Base-by-base conservation (phyloP, 768 basidiomycete genomes). In the Naganishia vishniacii region DNA sequence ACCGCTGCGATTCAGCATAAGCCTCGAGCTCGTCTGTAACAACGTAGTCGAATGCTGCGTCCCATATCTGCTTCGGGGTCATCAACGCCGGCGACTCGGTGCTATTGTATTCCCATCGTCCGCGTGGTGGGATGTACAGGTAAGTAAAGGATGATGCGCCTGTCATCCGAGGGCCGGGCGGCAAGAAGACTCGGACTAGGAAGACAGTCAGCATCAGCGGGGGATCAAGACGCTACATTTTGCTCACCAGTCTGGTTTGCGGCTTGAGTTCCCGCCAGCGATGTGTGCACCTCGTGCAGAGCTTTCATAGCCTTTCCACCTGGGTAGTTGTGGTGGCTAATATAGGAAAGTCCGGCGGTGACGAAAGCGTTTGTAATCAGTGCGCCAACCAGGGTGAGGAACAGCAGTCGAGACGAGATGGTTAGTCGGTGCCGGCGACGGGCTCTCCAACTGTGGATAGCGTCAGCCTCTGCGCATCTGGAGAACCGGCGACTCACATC, bases 121-220 rank as follows among this genome's bases (percentile, higher is more conserved):
- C 32, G 18, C n/a, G 48, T 15, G 42, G 18, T 26, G 20, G n/a
- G 67, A 51, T 4, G 58, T 79, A 73, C 59, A 81, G 66, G 67
- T 73, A 81, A 1, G 90, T 84, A 81, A 97, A 95, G 59, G 92
- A 84, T 0, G 90, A 88, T 2, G 90, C 88, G 2, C 95, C 94
- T 0, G 87, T 91, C 76, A 94, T 92, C 1, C 91, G 83, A 67
- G 93, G 88, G 56, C 84, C 86, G 46, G 95, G 84, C 71, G 93
- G 88, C 3, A 94, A 83, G 63, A 86, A 84, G 40, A 84, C 83
- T 78, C 75, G 69, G 0, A 71, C 70, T 70, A 70, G 59, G 47
- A 16, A 26, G 42, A 73, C 65, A 31, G 46, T 41, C 53, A 6
- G 45, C 18, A 12, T 29, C 16, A 26, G 6, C 28, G 25, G 42